A percentile compares a stretch with the other conserved stretches of the same genome.
These are phyloP conservation scores for Phialophora chinensis DNA, from an alignment of 2,329 filamentous ascomycete species.

Conservation along the genomic window DNA sequence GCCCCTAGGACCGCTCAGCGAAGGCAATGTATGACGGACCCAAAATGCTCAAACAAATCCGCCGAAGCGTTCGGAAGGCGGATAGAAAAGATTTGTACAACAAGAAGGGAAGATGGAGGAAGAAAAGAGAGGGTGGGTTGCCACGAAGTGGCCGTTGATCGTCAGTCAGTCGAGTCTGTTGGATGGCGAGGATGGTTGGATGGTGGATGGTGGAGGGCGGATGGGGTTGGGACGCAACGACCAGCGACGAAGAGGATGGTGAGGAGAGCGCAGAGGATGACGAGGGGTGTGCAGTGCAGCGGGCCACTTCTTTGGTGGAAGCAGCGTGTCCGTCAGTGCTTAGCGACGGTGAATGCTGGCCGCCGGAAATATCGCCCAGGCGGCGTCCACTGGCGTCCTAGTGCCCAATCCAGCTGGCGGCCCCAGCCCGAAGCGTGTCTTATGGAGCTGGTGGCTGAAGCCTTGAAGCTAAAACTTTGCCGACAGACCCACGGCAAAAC, in stretches of 20 bases:
- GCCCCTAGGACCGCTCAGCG: conserved; percentile 5
- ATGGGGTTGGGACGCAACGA: conserved; percentile 14
- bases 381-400: conserved; percentile 5
- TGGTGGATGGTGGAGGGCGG: neutral
- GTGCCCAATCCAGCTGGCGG: conserved; percentile 20
- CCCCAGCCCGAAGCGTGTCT: conserved; percentile 7
- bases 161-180: conserved; percentile 21
- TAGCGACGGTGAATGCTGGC: conserved; percentile 1
- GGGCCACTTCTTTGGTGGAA: conserved; percentile 6
- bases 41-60: neutral
- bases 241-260: conserved; percentile 2
- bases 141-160: conserved; percentile 19
- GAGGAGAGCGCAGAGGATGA: conserved; percentile 14
- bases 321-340: conserved; percentile 6
- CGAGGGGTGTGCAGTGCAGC: conserved; percentile 6
- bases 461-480: conserved; percentile 13
- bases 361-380: conserved; percentile 2
- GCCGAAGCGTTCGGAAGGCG: neutral
- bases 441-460: conserved; percentile 9
- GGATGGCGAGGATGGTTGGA: conserved; percentile 1
- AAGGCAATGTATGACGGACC: neutral
- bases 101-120: conserved; percentile 10
- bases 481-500: conserved; percentile 13
- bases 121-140: conserved; percentile 11
- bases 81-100: conserved; percentile 14